Base-by-base conservation (phyloP, 331 rosid genomes). In the Quercus lobata region DNA sequence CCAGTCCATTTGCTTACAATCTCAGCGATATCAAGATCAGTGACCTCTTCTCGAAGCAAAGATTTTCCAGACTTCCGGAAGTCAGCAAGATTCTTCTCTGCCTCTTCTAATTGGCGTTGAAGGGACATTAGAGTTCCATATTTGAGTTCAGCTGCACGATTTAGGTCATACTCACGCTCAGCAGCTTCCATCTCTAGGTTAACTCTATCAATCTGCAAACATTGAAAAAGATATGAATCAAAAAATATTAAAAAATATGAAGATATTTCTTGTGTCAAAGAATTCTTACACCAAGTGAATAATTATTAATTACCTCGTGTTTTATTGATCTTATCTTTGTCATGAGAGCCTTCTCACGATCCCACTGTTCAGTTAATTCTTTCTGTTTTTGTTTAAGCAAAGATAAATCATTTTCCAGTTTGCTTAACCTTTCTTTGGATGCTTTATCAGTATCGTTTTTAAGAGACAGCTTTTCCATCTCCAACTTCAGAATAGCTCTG, bases 141-240 rank as follows among this genome's bases (percentile, higher is more conserved):
- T 80, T 93, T 96, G 58, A 96, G 97, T 85, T 96, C 99, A 35
- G 99, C 99, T 57, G 99, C 99, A 53, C 98, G 97, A 84, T 71
- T 96, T 73, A 96, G 84, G 85, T 96, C 89, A 84, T 91, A 92
- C 72, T 92, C 99, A 62, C 97, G 96, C 82, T 92, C 97, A 49
- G 99, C 97, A 72, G 99, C 97, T 77, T 93, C 98, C 92, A 96
- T 90, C 88, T 96, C 99, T 25, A 89, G 89, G 91, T 96, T 96
- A 73, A 96, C 99, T 87, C 99, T 88, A 82, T 90, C 99, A 79
- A 96, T 91, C 98, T 96, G 83, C 77, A 81, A 17, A 82, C 60
- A 62, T 34, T 68, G 63, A 65, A 71, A 78, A 70, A 37, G 60
- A 63, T 41, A 78, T 55, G 41, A 79, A 61, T 52, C 5, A 3